Evolutionary conservation across 208 protist genomes (phyloP).

Genomic region (Trypanosoma lewisi): DNA sequence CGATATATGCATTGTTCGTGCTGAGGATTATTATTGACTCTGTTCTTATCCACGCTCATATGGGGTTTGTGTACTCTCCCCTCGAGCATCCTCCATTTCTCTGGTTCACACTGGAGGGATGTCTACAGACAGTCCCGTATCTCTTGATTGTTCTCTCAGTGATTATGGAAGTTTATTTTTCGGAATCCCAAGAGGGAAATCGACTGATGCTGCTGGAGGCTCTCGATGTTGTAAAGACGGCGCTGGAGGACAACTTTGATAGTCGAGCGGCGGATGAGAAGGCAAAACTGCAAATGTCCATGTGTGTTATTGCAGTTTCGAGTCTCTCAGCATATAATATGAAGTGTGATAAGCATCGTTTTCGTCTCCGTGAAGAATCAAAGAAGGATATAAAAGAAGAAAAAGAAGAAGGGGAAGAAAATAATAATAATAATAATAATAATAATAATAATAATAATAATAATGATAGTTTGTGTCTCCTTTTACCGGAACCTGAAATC

Average conservation of each 20-base stretch:
- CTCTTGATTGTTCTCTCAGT: constrained; percentile 75
- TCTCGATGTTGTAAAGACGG: constrained; percentile 25
- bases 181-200: constrained; percentile 18
- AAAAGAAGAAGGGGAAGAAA: neutral
- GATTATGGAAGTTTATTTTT: constrained; percentile 36
- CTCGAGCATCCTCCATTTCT: neutral
- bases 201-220: constrained; percentile 39
- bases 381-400: neutral
- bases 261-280: constrained; percentile 27
- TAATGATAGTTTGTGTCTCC: constrained; percentile 3
- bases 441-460: constrained; percentile 5
- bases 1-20: constrained; percentile 46
- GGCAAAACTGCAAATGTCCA: constrained; percentile 41
- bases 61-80: constrained; percentile 15
- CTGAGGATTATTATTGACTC: constrained; percentile 31
- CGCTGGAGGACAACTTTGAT: constrained; percentile 12
- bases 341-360: neutral
- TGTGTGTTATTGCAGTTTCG: constrained; percentile 35
- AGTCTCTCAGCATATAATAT: constrained; percentile 14
- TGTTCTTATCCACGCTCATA: constrained; percentile 16
- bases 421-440: neutral
- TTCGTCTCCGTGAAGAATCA: neutral
- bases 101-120: constrained; percentile 46
- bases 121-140: constrained; percentile 59
- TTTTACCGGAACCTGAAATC: constrained; percentile 6